phyloP scores from a whole-genome alignment of 1,284 basidiomycete genomes.

The Hemileia vastatrix region DNA sequence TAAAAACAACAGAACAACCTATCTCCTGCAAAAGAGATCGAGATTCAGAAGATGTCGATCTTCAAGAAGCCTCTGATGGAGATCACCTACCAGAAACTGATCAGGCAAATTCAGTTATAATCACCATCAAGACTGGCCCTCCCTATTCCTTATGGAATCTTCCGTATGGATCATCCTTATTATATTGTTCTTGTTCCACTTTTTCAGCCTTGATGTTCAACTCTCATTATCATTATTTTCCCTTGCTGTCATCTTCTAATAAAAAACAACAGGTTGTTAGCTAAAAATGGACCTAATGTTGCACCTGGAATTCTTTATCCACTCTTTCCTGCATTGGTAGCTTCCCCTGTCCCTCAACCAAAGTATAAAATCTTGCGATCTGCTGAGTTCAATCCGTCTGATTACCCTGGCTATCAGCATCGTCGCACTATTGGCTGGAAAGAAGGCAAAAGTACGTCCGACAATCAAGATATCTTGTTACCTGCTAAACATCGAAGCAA shows the following conservation, averaged over 20 bases:
- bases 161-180: constrained; percentile 23
- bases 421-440: constrained; percentile 73
- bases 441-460: no score
- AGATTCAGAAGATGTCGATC: not conserved
- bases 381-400: constrained; percentile 63
- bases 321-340: constrained; percentile 29
- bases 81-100: constrained; percentile 23
- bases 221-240: constrained; percentile 39
- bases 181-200: constrained; percentile 27
- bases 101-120: constrained; percentile 8
- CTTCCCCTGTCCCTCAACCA: constrained; percentile 50
- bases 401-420: constrained; percentile 78
- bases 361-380: constrained; percentile 65
- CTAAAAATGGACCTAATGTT: constrained; percentile 58
- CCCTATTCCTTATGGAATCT: constrained; percentile 81
- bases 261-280: constrained; percentile 48
- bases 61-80: not conserved
- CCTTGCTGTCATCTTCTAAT: constrained; percentile 30
- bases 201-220: constrained; percentile 54
- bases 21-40: not conserved
- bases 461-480: no score
- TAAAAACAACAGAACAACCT: constrained; percentile 16
- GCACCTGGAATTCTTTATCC: constrained; percentile 43
- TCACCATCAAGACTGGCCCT: constrained; percentile 32
- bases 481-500: no score